Conservation (phyloP, 352 stramenopile genomes). For the Elongisporangium undulatum region DNA sequence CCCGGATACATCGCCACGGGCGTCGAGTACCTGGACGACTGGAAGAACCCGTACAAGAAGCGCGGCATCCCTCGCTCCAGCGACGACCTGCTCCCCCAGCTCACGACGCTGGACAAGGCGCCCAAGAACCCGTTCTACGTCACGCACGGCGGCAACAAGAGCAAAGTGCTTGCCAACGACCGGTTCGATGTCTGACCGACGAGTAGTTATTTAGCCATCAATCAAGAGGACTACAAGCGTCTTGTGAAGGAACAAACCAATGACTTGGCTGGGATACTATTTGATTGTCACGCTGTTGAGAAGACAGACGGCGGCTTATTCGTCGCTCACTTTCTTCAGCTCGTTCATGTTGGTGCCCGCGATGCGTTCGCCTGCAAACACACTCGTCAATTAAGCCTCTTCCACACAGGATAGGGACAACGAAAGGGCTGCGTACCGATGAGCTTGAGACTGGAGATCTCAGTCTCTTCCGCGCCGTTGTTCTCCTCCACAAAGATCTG, state of each 20-base stretch:
- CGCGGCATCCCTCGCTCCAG: slow-evolving; percentile 43
- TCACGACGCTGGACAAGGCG: slow-evolving; percentile 38
- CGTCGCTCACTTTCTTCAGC: slow-evolving; percentile 78
- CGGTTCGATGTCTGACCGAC: slow-evolving; percentile 64
- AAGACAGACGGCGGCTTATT: slow-evolving; percentile 23
- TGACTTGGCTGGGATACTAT: slow-evolving; percentile 5
- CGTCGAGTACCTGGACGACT: slow-evolving; percentile 52
- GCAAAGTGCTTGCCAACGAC: slow-evolving; percentile 60
- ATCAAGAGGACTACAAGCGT: not conserved
- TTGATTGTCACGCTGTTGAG: not conserved
- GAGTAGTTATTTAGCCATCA: slow-evolving; percentile 4
- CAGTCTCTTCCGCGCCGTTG: slow-evolving; percentile 54
- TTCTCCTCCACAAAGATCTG: slow-evolving; percentile 80
- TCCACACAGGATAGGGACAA: slow-evolving; percentile 1
- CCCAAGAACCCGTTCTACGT: slow-evolving; percentile 54
- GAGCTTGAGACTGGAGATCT: slow-evolving; percentile 61
- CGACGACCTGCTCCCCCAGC: slow-evolving; percentile 37
- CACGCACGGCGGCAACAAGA: slow-evolving; percentile 58
- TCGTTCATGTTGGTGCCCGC: slow-evolving; percentile 85
- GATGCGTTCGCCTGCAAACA: slow-evolving; percentile 46
- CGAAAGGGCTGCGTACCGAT: slow-evolving; percentile 41
- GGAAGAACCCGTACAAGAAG: slow-evolving; percentile 70
- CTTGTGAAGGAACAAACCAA: slow-evolving; percentile 3
- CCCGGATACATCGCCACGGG: slow-evolving; percentile 13
- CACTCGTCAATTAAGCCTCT: slow-evolving; percentile 6